Percentiles rank a stretch among this genome's conserved stretches.
Conservation (phyloP, 805 yeast genomes). For the Suhomyces tanzawaensis region DNA sequence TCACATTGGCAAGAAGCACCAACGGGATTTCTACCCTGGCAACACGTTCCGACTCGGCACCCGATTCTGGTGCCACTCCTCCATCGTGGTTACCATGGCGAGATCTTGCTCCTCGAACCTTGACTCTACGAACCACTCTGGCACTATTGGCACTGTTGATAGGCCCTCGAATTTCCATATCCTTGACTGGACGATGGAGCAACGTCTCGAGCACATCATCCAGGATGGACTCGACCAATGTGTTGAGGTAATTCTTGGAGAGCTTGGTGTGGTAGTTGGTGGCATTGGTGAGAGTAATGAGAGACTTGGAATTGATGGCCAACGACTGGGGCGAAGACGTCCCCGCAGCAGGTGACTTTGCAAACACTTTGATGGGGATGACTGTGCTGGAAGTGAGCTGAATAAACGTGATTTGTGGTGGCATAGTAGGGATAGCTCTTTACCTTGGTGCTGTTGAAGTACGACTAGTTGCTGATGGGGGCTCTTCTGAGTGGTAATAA, state of each 20-base stretch:
- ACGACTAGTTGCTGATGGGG: no score
- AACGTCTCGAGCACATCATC: conserved; percentile 6
- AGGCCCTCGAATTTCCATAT: neutral
- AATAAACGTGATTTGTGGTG: conserved; percentile 15
- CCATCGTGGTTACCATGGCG: neutral
- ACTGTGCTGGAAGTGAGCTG: conserved; percentile 2
- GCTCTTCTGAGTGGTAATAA: no score
- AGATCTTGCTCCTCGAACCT: neutral
- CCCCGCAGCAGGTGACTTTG: conserved; percentile 4
- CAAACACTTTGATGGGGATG: conserved; percentile 14
- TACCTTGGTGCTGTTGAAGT: no score
- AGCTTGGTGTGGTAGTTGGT: conserved; percentile 14
- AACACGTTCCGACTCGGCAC: neutral
- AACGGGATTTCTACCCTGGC: conserved; percentile 5
- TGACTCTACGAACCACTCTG: neutral
- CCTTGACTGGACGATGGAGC: conserved; percentile 9
- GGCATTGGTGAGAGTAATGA: conserved; percentile 13
- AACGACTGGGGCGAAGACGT: conserved; percentile 5
- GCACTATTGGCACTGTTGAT: neutral
- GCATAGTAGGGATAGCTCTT: no score
- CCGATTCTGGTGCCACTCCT: neutral
- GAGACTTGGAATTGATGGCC: conserved; percentile 14
- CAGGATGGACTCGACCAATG: conserved; percentile 7
- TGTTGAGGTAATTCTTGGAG: conserved; percentile 12
- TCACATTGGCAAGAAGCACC: conserved; percentile 2